Conservation (phyloP, 495 filamentous ascomycete species). For the Sabuloglossum arenarium region DNA sequence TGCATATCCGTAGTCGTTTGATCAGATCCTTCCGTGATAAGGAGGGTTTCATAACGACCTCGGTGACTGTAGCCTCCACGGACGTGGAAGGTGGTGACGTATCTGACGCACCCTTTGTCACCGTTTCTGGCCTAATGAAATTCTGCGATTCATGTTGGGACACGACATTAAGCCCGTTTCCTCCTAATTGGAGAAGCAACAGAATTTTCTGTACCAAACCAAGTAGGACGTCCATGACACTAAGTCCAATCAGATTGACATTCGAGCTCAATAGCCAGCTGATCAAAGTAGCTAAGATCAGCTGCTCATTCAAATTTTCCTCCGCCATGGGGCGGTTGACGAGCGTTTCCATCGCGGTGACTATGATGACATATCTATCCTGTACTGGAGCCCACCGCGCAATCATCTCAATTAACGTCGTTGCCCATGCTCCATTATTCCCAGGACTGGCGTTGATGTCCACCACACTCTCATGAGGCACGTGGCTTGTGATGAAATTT, state of each 20-base stretch:
- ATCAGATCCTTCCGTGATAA: conserved; percentile 32
- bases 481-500: conserved; percentile 38
- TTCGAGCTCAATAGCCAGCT: conserved; percentile 65
- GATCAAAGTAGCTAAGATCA: conserved; percentile 51
- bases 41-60: conserved; percentile 20
- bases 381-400: conserved; percentile 78
- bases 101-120: neutral
- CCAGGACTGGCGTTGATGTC: neutral
- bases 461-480: conserved; percentile 13
- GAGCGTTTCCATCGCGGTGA: conserved; percentile 56
- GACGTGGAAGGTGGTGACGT: neutral
- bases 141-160: conserved; percentile 11
- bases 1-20: conserved; percentile 46
- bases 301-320: conserved; percentile 43
- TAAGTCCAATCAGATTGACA: conserved; percentile 82
- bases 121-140: neutral
- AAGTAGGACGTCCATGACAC: conserved; percentile 76
- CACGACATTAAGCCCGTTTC: conserved; percentile 12
- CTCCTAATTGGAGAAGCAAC: conserved; percentile 41
- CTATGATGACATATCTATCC: conserved; percentile 69
- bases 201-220: conserved; percentile 64
- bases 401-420: conserved; percentile 53
- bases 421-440: conserved; percentile 43
- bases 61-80: neutral
- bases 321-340: conserved; percentile 40